Percentiles rank a stretch among this genome's conserved stretches.
phyloP scores from a whole-genome alignment of 2,329 filamentous ascomycete species.

The Botryotinia calthae region DNA sequence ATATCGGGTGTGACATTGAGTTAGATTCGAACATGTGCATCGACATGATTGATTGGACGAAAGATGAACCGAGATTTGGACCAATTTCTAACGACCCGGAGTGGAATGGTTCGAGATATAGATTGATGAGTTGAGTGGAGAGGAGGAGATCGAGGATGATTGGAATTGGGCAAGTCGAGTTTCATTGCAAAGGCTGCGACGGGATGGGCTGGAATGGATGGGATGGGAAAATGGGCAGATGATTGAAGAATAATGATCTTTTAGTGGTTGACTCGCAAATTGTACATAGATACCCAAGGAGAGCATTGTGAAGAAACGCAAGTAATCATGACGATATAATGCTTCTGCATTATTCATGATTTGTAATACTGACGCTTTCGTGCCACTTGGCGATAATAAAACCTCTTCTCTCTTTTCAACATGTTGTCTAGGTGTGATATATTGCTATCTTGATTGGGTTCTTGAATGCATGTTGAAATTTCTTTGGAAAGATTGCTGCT shows the following conservation, averaged over 20 bases:
- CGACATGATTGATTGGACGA: not conserved
- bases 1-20: not conserved
- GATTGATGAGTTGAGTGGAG: not conserved
- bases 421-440: not conserved
- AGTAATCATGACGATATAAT: not conserved
- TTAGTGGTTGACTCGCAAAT: not conserved
- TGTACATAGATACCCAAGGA: not conserved
- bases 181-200: not conserved
- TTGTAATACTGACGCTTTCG: not conserved
- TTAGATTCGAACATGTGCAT: not conserved
- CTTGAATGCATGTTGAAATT: rapidly evolving
- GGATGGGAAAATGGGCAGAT: not conserved
- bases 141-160: not conserved
- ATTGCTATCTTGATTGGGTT: not conserved
- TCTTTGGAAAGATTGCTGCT: not conserved
- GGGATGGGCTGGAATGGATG: not conserved
- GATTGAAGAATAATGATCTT: not conserved
- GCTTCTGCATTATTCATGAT: not conserved
- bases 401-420: not conserved
- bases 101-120: not conserved
- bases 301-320: not conserved
- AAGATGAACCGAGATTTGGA: not conserved
- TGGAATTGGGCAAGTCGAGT: not conserved
- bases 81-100: not conserved
- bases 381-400: not conserved